phyloP scores from a whole-genome alignment of 225 moss, liverwort and hornwort species.

The Polytrichum commune region DNA sequence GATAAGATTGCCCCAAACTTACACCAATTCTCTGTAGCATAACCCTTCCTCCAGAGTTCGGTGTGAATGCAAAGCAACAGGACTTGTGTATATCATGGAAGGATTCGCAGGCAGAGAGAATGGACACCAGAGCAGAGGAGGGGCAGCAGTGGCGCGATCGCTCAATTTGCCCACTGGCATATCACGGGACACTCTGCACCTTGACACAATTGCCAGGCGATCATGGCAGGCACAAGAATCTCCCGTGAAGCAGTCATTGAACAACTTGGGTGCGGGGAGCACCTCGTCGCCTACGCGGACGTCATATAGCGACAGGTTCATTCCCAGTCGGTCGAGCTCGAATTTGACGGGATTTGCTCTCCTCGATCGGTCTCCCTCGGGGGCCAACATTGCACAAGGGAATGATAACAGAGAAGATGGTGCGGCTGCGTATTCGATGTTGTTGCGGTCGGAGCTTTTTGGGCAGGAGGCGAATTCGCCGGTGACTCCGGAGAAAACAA shows the following conservation, averaged over 20 bases:
- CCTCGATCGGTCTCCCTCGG: constrained; percentile 76
- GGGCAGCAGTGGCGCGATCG: constrained; percentile 17
- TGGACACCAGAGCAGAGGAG: constrained; percentile 34
- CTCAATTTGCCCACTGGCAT: constrained; percentile 79
- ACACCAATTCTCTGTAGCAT: no score
- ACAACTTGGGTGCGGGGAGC: constrained; percentile 27
- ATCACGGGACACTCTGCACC: constrained; percentile 66
- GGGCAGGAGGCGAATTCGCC: constrained; percentile 82
- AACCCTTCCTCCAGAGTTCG: no score
- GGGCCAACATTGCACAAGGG: constrained; percentile 59
- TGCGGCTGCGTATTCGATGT: constrained; percentile 76
- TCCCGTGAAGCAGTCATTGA: constrained; percentile 53
- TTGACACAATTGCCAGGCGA: constrained; percentile 56
- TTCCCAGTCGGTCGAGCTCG: constrained; percentile 90
- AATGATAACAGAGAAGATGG: constrained; percentile 80
- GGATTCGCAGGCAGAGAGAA: constrained; percentile 28
- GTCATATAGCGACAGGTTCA: constrained; percentile 91
- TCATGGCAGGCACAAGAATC: constrained; percentile 67
- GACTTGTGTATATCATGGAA: constrained; percentile 36
- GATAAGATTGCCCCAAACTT: no score
- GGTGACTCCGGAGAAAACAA: constrained; percentile 76
- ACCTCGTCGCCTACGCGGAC: constrained; percentile 72
- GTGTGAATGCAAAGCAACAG: constrained; percentile 2
- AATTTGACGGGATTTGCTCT: constrained; percentile 78
- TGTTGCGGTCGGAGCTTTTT: constrained; percentile 79